A percentile compares a stretch with the other conserved stretches of the same genome.
These are phyloP conservation scores for Metroxylon sagu DNA, from an alignment of 176 grass and related monocot species.

Conservation along the genomic window DNA sequence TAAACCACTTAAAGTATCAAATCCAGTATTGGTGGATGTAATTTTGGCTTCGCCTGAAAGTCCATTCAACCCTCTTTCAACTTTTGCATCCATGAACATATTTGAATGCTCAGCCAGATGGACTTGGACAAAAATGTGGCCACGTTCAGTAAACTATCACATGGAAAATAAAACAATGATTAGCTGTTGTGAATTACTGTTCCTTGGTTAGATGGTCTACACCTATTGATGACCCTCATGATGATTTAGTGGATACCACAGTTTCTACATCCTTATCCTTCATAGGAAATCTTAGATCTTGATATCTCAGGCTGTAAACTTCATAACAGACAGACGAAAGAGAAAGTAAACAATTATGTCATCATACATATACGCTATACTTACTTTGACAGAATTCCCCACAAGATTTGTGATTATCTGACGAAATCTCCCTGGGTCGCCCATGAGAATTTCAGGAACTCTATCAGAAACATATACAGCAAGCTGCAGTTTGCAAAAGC, in stretches of 20 bases:
- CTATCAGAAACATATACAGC: slow-evolving; percentile 90
- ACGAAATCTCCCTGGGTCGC: slow-evolving; percentile 91
- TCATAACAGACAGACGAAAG: too few relatives aligned
- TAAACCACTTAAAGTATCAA: slow-evolving; percentile 83
- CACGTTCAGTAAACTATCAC: slow-evolving; percentile 78
- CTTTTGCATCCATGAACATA: slow-evolving; percentile 50
- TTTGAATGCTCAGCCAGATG: slow-evolving; percentile 77
- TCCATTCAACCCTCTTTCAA: slow-evolving; percentile 37
- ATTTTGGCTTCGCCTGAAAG: slow-evolving; percentile 44
- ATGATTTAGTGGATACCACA: too few relatives aligned
- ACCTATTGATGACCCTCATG: too few relatives aligned
- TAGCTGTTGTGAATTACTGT: too few relatives aligned
- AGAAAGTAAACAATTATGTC: background rate
- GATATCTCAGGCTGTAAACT: too few relatives aligned
- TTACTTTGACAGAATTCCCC: slow-evolving; percentile 94
- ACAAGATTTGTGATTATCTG: slow-evolving; percentile 99
- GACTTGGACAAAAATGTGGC: slow-evolving; percentile 98
- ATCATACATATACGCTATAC: slow-evolving; percentile 4
- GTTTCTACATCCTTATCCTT: too few relatives aligned
- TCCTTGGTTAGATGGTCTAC: too few relatives aligned
- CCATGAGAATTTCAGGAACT: slow-evolving; percentile 85
- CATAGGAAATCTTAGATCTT: too few relatives aligned
- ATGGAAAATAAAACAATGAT: background rate
- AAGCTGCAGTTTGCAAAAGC: slow-evolving; percentile 43
- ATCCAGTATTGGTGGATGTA: slow-evolving; percentile 24